Evolutionary conservation across 306 rosid genomes (phyloP).

Genomic region (Prunus kanzakura): DNA sequence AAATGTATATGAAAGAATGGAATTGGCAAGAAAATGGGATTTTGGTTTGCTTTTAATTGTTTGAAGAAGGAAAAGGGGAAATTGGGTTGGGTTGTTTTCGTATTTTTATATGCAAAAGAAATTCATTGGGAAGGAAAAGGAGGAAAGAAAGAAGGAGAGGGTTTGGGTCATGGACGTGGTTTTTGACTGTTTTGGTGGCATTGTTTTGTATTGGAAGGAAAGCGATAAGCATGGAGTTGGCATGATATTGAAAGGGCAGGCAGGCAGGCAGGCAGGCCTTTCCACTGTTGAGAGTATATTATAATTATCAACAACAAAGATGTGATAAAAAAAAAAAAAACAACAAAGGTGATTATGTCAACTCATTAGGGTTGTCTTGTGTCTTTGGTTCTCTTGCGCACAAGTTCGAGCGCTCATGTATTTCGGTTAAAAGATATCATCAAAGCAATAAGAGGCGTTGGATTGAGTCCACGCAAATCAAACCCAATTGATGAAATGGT

Average conservation of each 20-base stretch:
- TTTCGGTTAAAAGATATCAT: background rate
- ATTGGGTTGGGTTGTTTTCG: constrained; percentile 10
- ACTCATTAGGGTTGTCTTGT: too few relatives aligned
- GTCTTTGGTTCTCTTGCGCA: too few relatives aligned
- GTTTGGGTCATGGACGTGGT: constrained; percentile 9
- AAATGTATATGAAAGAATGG: background rate
- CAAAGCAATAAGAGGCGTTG: constrained; percentile 20
- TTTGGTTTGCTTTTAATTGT: constrained; percentile 1
- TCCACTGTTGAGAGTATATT: background rate
- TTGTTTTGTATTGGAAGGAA: background rate
- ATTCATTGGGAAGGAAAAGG: background rate
- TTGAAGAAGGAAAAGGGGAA: constrained; percentile 4
- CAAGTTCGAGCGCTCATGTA: too few relatives aligned
- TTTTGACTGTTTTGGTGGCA: constrained; percentile 30
- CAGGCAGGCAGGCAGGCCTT: background rate
- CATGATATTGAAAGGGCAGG: background rate
- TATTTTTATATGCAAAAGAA: background rate
- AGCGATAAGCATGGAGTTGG: constrained; percentile 9
- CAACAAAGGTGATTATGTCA: too few relatives aligned
- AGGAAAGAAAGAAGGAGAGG: background rate
- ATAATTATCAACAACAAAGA: too few relatives aligned
- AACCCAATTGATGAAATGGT: background rate
- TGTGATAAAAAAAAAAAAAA: too few relatives aligned
- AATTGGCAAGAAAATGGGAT: background rate
- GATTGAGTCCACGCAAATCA: constrained; percentile 26